Conservation (phyloP, 202 grass and related monocot genomes). For the Schoenoplectus tabernaemontani region DNA sequence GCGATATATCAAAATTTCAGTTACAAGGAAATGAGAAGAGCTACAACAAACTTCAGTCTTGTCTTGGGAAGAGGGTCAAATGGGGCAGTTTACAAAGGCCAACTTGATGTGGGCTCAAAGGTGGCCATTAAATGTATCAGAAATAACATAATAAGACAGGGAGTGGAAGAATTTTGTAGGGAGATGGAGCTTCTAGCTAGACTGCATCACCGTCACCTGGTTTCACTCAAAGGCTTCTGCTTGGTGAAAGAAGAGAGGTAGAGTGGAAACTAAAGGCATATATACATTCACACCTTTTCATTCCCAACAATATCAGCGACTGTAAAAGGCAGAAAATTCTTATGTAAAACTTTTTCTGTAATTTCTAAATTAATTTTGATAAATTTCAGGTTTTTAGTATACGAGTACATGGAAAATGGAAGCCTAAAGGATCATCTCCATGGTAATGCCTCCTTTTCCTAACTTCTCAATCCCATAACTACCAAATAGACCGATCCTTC, state of each 20-base stretch:
- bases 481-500: constrained; percentile 14
- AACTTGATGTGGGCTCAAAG: constrained; percentile 57
- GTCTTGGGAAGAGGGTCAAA: constrained; percentile 48
- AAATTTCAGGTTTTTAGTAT: constrained; percentile 67
- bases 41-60: constrained; percentile 58
- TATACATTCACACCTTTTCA: constrained; percentile 18
- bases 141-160: constrained; percentile 39
- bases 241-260: constrained; percentile 73
- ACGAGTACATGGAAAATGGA: constrained; percentile 97
- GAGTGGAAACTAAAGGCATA: neutral
- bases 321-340: neutral
- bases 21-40: constrained; percentile 75
- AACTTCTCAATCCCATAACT: constrained; percentile 23
- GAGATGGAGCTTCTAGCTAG: constrained; percentile 91
- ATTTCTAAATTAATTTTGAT: neutral
- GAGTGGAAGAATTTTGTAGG: constrained; percentile 52
- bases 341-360: neutral
- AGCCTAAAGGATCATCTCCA: constrained; percentile 85
- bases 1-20: constrained; percentile 57
- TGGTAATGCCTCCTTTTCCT: constrained; percentile 50
- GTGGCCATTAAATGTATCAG: constrained; percentile 47
- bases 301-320: neutral
- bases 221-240: constrained; percentile 80
- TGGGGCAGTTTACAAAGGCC: constrained; percentile 62
- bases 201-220: constrained; percentile 86